Conservation (phyloP, 371 early-diverging fungal genomes). For the Parasitella parasitica region DNA sequence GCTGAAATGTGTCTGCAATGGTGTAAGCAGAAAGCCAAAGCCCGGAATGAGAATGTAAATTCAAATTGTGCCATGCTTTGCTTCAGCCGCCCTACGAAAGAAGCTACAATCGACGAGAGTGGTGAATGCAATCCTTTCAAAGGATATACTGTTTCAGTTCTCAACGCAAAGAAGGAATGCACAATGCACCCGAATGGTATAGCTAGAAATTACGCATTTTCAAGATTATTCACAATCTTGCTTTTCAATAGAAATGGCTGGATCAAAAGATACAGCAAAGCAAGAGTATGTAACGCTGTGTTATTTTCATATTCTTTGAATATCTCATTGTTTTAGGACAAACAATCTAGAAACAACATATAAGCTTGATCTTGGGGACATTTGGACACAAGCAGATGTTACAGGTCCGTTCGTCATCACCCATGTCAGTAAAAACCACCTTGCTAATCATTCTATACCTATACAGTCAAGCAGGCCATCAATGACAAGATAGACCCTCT, state of each 20-base stretch:
- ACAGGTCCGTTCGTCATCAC: background rate
- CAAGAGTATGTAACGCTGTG: background rate
- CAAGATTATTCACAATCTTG: background rate
- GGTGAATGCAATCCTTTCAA: background rate
- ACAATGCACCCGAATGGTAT: background rate
- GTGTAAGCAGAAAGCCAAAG: constrained; percentile 1
- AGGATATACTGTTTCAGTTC: background rate
- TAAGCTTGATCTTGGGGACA: background rate
- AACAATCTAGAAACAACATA: background rate
- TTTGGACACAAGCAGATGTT: background rate
- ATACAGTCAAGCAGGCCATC: background rate
- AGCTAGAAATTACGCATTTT: no score
- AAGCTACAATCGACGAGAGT: background rate
- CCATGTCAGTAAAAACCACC: background rate
- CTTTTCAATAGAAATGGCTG: background rate
- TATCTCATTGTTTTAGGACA: background rate
- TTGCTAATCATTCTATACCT: no score
- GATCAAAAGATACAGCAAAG: background rate
- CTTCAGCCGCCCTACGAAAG: background rate
- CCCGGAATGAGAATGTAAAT: background rate
- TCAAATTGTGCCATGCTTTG: constrained; percentile 9
- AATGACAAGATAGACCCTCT: background rate
- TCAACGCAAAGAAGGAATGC: background rate
- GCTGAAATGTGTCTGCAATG: constrained; percentile 9
- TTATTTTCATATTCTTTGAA: background rate